Percentiles rank a stretch among this genome's conserved stretches.
Conservation (phyloP, 345 rosid species). For the Aquilaria sinensis region DNA sequence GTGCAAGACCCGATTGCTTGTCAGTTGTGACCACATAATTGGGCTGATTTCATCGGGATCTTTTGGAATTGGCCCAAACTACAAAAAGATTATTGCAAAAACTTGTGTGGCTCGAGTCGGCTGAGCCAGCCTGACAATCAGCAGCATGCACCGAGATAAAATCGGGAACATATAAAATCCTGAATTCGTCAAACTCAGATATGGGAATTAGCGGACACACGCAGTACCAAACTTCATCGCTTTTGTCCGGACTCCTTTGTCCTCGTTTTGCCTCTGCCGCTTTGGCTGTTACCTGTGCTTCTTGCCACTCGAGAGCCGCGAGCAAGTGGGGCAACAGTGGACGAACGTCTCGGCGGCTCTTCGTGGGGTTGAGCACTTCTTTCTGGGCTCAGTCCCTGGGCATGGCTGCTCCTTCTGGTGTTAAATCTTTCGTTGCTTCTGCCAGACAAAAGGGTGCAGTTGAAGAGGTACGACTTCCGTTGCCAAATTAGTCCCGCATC, state of each 20-base stretch:
- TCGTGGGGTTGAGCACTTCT: conserved; percentile 54
- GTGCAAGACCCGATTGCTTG: too few species aligned
- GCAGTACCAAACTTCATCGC: conserved; percentile 24
- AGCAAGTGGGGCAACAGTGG: conserved; percentile 15
- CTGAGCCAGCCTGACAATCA: neutral
- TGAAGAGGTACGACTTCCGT: conserved; percentile 50
- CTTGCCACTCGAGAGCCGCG: conserved; percentile 16
- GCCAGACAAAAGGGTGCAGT: conserved; percentile 61
- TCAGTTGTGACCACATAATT: too few species aligned
- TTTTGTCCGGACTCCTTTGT: conserved; percentile 12
- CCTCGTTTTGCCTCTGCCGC: conserved; percentile 12
- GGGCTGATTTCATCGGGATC: too few species aligned
- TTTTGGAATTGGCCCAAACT: neutral
- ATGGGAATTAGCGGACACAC: conserved; percentile 30
- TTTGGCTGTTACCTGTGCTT: conserved; percentile 20
- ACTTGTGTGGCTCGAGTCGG: conserved; percentile 1
- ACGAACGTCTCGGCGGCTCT: conserved; percentile 45
- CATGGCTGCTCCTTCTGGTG: conserved; percentile 33
- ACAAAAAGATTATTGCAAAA: neutral
- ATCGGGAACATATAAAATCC: neutral
- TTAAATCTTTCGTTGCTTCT: conserved; percentile 57
- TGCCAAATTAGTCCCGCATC: neutral
- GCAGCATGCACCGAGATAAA: conserved; percentile 9
- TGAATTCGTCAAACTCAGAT: conserved; percentile 11
- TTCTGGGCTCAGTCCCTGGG: conserved; percentile 49